These are phyloP conservation scores for Penicillium lagena DNA, from an alignment of 495 filamentous ascomycete genomes.

Conservation along the genomic window DNA sequence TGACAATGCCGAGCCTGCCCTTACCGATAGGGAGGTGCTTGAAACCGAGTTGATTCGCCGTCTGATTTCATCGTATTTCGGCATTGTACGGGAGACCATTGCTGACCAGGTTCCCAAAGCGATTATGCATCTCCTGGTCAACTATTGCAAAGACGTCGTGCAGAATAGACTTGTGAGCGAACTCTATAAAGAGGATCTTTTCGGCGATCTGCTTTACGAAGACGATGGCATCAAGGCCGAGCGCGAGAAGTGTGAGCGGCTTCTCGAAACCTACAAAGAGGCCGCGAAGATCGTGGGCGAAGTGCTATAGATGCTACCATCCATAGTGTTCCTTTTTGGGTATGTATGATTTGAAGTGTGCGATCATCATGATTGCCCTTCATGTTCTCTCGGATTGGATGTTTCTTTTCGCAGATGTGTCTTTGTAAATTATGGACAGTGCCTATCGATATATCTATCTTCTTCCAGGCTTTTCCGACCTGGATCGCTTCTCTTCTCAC, in stretches of 20 bases:
- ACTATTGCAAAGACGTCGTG: conserved; percentile 94
- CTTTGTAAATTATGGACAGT: too few relatives aligned
- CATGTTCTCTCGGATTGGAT: too few relatives aligned
- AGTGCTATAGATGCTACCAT: conserved; percentile 56
- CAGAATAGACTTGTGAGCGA: conserved; percentile 95
- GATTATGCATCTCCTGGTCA: conserved; percentile 97
- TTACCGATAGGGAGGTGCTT: conserved; percentile 92
- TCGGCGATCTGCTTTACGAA: conserved; percentile 91
- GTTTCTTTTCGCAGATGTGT: too few relatives aligned
- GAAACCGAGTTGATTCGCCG: conserved; percentile 96
- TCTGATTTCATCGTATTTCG: conserved; percentile 95
- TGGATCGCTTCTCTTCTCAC: too few relatives aligned
- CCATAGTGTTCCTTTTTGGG: not conserved
- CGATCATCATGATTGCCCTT: too few relatives aligned
- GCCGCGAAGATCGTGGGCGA: conserved; percentile 97
- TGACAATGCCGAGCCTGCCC: conserved; percentile 61
- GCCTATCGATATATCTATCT: too few relatives aligned
- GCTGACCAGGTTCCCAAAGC: conserved; percentile 98
- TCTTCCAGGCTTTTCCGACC: conserved; percentile 9
- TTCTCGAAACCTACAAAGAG: conserved; percentile 90
- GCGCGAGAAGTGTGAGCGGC: conserved; percentile 93
- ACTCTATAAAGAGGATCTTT: conserved; percentile 89
- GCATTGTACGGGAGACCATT: conserved; percentile 94
- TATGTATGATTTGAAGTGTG: not conserved
- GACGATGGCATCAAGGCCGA: conserved; percentile 96